A percentile compares a stretch with the other conserved stretches of the same genome.
Conservation (phyloP, 2,329 filamentous ascomycete genomes). For the Colletotrichum sp. region DNA sequence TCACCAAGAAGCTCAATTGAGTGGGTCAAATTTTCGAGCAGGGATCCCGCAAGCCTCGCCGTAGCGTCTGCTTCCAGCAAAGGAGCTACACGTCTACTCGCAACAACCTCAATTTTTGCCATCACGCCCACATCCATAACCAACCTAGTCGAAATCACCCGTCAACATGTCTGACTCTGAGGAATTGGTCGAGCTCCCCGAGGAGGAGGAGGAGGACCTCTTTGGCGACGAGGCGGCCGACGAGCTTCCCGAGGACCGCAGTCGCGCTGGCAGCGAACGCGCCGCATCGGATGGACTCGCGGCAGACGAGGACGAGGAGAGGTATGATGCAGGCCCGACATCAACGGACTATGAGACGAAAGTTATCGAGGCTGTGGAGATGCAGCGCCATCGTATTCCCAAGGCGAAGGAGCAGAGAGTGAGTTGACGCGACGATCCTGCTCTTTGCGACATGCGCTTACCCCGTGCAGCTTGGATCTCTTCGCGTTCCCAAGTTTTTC, state of each 20-base stretch:
- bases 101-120: not conserved
- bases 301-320: constrained; percentile 47
- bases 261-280: constrained; percentile 66
- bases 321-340: constrained; percentile 46
- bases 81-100: not conserved
- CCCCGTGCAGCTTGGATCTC: constrained; percentile 64
- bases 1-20: not conserved
- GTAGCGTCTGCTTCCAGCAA: not conserved
- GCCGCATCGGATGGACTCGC: constrained; percentile 55
- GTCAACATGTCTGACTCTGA: constrained; percentile 61
- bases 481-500: constrained; percentile 77
- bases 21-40: constrained; percentile 9
- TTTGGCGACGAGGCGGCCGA: constrained; percentile 64
- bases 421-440: constrained; percentile 30
- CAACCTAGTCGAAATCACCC: not conserved
- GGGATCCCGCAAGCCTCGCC: constrained; percentile 16
- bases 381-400: constrained; percentile 74
- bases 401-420: constrained; percentile 76
- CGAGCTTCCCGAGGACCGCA: constrained; percentile 65
- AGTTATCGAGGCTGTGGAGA: constrained; percentile 66
- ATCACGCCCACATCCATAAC: not conserved
- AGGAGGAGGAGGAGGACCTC: constrained; percentile 65
- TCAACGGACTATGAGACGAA: constrained; percentile 46
- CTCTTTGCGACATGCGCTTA: not conserved
- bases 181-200: constrained; percentile 52